Conservation (phyloP, 495 filamentous ascomycete species). For the Bryoglossum gracile region DNA sequence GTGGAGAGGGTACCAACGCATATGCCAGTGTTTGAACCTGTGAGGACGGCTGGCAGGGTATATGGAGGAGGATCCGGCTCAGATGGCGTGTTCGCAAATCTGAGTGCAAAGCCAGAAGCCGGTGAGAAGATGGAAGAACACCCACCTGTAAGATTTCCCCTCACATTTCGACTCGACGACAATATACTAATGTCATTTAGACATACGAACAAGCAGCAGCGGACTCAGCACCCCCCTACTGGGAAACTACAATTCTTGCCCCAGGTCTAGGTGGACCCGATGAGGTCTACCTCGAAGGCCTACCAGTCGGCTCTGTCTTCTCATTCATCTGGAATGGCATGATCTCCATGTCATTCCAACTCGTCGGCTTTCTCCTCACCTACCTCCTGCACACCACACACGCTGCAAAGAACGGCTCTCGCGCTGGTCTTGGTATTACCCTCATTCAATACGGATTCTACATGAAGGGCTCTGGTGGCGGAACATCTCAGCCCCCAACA, state of each 20-base stretch:
- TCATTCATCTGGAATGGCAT: slow-evolving; percentile 97
- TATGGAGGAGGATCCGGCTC: slow-evolving; percentile 63
- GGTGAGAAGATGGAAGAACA: slow-evolving; percentile 82
- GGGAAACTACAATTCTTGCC: slow-evolving; percentile 96
- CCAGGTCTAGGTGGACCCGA: slow-evolving; percentile 75
- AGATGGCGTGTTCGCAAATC: slow-evolving; percentile 94
- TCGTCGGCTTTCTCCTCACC: slow-evolving; percentile 94
- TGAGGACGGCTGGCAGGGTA: slow-evolving; percentile 29
- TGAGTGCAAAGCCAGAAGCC: slow-evolving; percentile 82
- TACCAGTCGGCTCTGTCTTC: slow-evolving; percentile 93
- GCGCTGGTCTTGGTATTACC: slow-evolving; percentile 88
- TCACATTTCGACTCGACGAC: not conserved
- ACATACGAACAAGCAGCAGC: slow-evolving; percentile 98
- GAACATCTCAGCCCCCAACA: slow-evolving; percentile 40
- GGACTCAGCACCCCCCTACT: slow-evolving; percentile 94
- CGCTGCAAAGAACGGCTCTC: slow-evolving; percentile 93
- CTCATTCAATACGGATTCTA: slow-evolving; percentile 96
- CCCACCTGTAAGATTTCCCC: slow-evolving; percentile 67
- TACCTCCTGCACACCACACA: slow-evolving; percentile 97
- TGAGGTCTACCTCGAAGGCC: slow-evolving; percentile 93
- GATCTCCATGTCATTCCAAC: slow-evolving; percentile 97
- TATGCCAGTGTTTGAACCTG: slow-evolving; percentile 26
- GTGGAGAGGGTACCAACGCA: slow-evolving; percentile 26
- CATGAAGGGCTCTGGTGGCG: slow-evolving; percentile 60
- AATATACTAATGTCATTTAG: slow-evolving; percentile 40